A percentile compares a stretch with the other conserved stretches of the same genome.
Conservation (phyloP, 352 stramenopile species). For the Halophytophthora batemanensis region DNA sequence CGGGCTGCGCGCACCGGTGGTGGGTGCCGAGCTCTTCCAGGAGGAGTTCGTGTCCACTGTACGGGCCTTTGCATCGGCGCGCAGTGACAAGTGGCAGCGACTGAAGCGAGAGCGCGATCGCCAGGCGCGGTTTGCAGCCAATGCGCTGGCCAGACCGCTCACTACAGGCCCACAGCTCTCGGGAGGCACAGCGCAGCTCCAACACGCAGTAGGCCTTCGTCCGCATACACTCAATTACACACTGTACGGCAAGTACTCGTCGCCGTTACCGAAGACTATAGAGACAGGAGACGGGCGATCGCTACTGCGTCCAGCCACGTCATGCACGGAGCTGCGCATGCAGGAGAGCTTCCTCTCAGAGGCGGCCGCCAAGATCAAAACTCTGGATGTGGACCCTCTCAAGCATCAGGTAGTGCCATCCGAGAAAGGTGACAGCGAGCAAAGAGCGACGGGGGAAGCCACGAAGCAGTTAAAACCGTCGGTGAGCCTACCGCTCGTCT, state of each 20-base stretch:
- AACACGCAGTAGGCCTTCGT: background rate
- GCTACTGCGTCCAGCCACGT: slow-evolving; percentile 26
- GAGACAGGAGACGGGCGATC: background rate
- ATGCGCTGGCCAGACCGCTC: slow-evolving; percentile 35
- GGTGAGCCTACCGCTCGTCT: slow-evolving; percentile 20
- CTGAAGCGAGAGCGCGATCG: slow-evolving; percentile 47
- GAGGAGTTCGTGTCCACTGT: slow-evolving; percentile 61
- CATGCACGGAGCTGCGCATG: slow-evolving; percentile 30
- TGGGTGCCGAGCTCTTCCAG: slow-evolving; percentile 48
- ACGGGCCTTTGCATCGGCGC: slow-evolving; percentile 39
- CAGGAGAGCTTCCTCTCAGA: slow-evolving; percentile 32
- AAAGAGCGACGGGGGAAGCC: too few species aligned
- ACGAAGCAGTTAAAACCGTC: background rate
- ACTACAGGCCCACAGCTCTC: slow-evolving; percentile 16
- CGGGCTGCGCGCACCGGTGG: slow-evolving; percentile 29
- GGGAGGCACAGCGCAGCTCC: background rate
- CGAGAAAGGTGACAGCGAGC: slow-evolving; percentile 6
- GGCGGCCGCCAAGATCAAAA: slow-evolving; percentile 1
- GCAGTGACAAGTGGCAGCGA: slow-evolving; percentile 44
- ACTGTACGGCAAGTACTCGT: slow-evolving; percentile 40
- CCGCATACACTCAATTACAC: slow-evolving; percentile 24
- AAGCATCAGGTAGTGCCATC: slow-evolving; percentile 11
- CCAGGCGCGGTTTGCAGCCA: slow-evolving; percentile 34
- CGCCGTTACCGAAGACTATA: slow-evolving; percentile 8
- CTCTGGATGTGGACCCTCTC: slow-evolving; percentile 11